Evolutionary conservation across 495 filamentous ascomycete genomes (phyloP), one percentile per base, ranked within the genome.

Genomic region (Neurospora sp.): DNA sequence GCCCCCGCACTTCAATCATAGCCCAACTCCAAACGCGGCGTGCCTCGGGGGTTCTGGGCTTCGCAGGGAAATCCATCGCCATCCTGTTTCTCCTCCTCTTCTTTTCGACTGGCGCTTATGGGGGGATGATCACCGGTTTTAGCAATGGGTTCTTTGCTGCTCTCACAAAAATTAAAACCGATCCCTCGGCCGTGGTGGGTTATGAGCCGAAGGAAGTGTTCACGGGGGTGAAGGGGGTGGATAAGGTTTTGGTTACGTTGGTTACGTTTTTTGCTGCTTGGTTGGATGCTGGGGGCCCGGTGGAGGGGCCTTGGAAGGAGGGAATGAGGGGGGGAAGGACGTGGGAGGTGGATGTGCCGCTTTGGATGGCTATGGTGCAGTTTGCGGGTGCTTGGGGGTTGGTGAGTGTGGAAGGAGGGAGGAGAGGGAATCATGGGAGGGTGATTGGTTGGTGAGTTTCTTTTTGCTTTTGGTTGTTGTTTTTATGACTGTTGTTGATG

Each of bases 381-480:
- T 86, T 89, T 73, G 84, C 83, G 14, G 85, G 87, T 4, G 84
- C 82, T 42, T 91, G 88, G 88, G 81, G 83, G 20, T 71, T 90
- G 69, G 78, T 91, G 18, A 77, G 85, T 16, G 77, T 91, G 69
- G 90, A 92, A 77, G 82, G 85, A 4, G 84, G 86, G 80, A 81
- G 90, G 70, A 78, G 75, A 39, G 89, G 89, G 1, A 90, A 90
- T 76, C 8, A 82, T 23, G 84, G 87, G 42, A 84, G 81, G 18
- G 66, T 86, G 3, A 83, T 87, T 71, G 84, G 85, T 35, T 89
- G 84, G 87, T 90, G 81, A 75, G 86, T 66, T 72, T 3, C 27
- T 37, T 69, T 46, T n/a, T 37, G 0, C 54, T 35, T 35, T 73
- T 38, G 46, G 10, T 14, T 62, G 7, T 8, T 27, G 27, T 27